These are phyloP conservation scores for Fonticula alba DNA, from an alignment of 78 protist genomes.

Conservation along the genomic window DNA sequence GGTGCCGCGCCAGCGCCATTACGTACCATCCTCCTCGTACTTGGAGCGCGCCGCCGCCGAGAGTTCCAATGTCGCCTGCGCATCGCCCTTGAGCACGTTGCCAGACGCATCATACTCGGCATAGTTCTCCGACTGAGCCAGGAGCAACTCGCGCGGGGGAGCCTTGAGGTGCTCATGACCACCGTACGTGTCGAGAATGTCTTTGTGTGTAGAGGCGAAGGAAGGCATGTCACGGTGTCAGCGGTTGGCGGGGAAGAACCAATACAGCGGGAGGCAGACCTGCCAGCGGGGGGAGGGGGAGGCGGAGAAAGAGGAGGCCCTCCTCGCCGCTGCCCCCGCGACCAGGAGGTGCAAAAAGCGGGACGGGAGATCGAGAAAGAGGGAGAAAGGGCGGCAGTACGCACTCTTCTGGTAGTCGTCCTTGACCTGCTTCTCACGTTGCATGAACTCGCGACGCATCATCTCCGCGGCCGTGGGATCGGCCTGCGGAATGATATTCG, in stretches of 20 bases:
- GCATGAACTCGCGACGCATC: not conserved
- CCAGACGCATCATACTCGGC: constrained; percentile 72
- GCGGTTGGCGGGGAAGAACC: not conserved
- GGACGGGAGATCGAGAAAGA: not conserved
- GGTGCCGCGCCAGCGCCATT: not conserved
- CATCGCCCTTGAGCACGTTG: constrained; percentile 42
- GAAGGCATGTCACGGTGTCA: too few species aligned
- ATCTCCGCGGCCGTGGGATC: constrained; percentile 67
- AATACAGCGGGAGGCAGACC: too few species aligned
- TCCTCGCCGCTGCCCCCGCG: not conserved
- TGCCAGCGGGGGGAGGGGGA: not conserved
- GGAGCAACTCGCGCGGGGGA: constrained; percentile 21
- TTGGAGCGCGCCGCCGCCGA: constrained; percentile 8
- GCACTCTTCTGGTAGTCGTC: not conserved
- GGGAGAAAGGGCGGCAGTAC: too few species aligned
- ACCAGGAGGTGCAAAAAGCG: not conserved
- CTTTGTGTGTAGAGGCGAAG: not conserved
- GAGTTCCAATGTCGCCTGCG: constrained; percentile 2
- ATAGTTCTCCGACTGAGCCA: constrained; percentile 73
- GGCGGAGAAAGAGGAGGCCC: not conserved
- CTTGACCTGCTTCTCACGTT: not conserved
- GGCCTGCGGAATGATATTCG: constrained; percentile 49
- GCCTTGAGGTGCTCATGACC: constrained; percentile 52
- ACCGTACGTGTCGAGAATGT: constrained; percentile 63
- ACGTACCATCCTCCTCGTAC: constrained; percentile 67